Conservation (phyloP, 768 basidiomycete genomes). For the Pisolithus albus region DNA sequence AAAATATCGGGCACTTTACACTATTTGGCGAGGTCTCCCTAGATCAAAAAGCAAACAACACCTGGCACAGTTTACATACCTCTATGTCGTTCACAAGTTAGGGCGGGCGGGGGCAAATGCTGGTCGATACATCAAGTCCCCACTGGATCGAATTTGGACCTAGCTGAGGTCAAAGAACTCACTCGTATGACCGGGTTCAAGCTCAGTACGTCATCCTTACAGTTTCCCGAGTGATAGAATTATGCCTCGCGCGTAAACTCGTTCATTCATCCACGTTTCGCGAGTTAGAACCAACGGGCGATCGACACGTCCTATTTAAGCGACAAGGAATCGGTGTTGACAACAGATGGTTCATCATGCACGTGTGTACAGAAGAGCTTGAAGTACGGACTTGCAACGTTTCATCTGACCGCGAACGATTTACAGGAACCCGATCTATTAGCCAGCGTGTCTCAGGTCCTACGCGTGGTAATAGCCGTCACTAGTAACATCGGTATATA, state of each 20-base stretch:
- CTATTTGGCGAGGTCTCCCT: background rate
- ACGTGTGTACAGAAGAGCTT: too few relatives aligned
- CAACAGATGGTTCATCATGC: too few relatives aligned
- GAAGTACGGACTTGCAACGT: too few relatives aligned
- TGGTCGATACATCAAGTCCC: constrained; percentile 48
- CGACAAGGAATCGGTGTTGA: constrained; percentile 71
- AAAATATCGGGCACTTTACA: too few relatives aligned
- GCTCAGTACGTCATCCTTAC: constrained; percentile 51
- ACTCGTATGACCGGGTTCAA: constrained; percentile 73
- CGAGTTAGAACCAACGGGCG: constrained; percentile 63
- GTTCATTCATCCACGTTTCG: background rate
- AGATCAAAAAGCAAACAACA: constrained; percentile 96
- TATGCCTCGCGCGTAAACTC: background rate
- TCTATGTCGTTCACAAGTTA: too few relatives aligned
- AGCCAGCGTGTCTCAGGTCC: too few relatives aligned
- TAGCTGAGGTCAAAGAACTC: constrained; percentile 83
- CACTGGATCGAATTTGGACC: constrained; percentile 75
- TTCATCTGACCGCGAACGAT: too few relatives aligned
- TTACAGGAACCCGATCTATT: too few relatives aligned
- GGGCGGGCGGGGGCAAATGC: too few relatives aligned
- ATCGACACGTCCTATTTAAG: constrained; percentile 84
- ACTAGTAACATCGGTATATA: constrained; percentile 37
- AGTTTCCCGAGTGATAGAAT: too few relatives aligned
- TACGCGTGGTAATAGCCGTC: constrained; percentile 17
- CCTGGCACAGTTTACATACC: too few relatives aligned